Evolutionary conservation across 75 land plant species (phyloP).

Genomic region (Pinus tabuliformis): DNA sequence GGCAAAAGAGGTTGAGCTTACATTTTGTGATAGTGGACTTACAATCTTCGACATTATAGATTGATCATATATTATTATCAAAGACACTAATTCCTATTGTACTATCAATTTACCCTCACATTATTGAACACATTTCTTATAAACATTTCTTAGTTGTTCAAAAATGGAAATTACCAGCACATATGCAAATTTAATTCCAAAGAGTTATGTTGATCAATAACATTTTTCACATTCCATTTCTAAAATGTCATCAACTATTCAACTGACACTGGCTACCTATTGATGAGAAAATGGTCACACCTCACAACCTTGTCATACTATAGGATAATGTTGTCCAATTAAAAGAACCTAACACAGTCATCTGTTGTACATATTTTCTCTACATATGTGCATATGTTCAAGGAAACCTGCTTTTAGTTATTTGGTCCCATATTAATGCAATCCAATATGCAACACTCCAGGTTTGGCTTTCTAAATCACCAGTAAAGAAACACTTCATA

Average conservation of each 20-base stretch:
- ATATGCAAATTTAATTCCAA: background rate
- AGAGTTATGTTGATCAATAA: background rate
- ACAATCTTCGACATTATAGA: too few relatives aligned
- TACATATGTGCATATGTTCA: background rate
- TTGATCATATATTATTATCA: too few relatives aligned
- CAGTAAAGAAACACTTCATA: slow-evolving; percentile 2
- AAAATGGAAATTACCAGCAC: too few relatives aligned
- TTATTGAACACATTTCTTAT: too few relatives aligned
- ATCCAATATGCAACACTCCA: background rate
- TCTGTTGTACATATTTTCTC: slow-evolving; percentile 4
- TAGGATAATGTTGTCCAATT: background rate
- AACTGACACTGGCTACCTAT: background rate
- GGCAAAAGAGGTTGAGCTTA: too few relatives aligned
- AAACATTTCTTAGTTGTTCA: too few relatives aligned
- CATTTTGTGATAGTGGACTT: too few relatives aligned
- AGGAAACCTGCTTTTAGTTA: background rate
- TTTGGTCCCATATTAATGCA: background rate
- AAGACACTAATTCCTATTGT: too few relatives aligned
- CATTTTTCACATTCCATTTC: background rate
- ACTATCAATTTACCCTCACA: too few relatives aligned
- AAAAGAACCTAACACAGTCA: background rate
- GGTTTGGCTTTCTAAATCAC: background rate
- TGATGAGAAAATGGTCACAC: background rate
- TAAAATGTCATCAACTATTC: background rate
- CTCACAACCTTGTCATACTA: background rate